phyloP scores from a whole-genome alignment of 768 basidiomycete genomes.

The Mycena leptocephala region DNA sequence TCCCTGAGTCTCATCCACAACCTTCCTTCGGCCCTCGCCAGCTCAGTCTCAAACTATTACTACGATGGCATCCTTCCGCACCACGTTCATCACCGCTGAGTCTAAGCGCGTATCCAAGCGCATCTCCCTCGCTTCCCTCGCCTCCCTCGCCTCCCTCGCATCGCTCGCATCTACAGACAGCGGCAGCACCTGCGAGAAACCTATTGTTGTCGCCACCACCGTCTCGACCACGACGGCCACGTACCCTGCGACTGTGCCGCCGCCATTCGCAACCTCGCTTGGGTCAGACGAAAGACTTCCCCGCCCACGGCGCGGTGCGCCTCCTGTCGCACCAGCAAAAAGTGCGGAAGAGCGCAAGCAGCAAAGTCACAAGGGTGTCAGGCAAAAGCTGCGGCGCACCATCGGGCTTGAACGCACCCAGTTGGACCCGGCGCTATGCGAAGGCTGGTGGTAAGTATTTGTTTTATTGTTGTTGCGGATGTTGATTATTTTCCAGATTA shows the following conservation, averaged over 20 bases:
- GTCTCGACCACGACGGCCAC: not conserved
- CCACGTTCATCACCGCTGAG: constrained; percentile 11
- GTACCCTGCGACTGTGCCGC: constrained; percentile 14
- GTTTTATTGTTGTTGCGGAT: not conserved
- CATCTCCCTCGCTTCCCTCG: not conserved
- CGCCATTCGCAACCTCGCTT: constrained; percentile 16
- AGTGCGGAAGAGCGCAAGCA: not conserved
- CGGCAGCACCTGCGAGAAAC: not conserved
- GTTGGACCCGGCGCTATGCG: constrained; percentile 14
- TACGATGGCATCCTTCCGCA: constrained; percentile 6
- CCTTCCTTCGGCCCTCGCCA: no score
- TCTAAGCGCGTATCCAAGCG: not conserved
- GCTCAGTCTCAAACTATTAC: no score
- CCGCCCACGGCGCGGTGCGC: constrained; percentile 12
- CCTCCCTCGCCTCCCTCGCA: not conserved
- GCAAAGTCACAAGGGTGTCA: not conserved
- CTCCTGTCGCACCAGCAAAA: not conserved
- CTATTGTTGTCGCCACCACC: constrained; percentile 10
- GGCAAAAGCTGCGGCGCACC: not conserved
- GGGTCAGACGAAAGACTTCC: constrained; percentile 21
- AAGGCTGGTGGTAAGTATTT: constrained; percentile 2
- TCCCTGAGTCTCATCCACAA: no score
- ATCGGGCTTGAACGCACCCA: not conserved
- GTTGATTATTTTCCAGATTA: no score
- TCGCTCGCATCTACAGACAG: not conserved